Conservation (phyloP, 306 rosid genomes). For the Quercus aquifolioides region DNA sequence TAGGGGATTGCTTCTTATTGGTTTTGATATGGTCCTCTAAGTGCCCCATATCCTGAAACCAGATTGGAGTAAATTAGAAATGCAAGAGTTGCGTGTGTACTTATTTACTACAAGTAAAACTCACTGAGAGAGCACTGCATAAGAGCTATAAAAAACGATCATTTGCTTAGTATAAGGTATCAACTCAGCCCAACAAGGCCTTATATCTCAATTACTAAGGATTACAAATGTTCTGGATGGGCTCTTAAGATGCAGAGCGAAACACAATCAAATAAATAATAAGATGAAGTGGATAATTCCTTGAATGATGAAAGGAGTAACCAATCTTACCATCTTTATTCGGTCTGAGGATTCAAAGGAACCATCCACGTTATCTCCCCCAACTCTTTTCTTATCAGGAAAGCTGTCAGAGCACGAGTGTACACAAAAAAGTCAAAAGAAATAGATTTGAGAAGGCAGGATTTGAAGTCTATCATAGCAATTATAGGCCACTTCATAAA, state of each 20-base stretch:
- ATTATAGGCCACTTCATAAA: slow-evolving; percentile 6
- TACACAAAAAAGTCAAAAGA: slow-evolving; percentile 20
- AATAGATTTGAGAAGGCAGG: slow-evolving; percentile 2
- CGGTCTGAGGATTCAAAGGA: slow-evolving; percentile 43
- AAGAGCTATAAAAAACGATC: background rate
- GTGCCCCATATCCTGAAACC: slow-evolving; percentile 57
- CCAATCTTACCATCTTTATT: slow-evolving; percentile 61
- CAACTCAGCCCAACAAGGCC: background rate
- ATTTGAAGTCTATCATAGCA: slow-evolving; percentile 10
- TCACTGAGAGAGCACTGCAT: background rate
- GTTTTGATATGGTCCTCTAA: slow-evolving; percentile 43
- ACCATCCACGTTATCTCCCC: slow-evolving; percentile 41
- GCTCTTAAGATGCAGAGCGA: background rate
- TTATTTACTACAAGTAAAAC: background rate
- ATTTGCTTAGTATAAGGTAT: background rate
- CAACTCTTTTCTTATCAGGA: slow-evolving; percentile 61
- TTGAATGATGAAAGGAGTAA: slow-evolving; percentile 6
- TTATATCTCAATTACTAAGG: background rate
- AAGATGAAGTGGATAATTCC: background rate
- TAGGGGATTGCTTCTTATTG: slow-evolving; percentile 46
- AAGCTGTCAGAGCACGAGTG: slow-evolving; percentile 47
- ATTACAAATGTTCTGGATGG: background rate
- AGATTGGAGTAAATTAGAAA: slow-evolving; percentile 34
- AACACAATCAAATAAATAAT: background rate
- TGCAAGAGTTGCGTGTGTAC: slow-evolving; percentile 2